Conservation (phyloP, 495 filamentous ascomycete genomes). For the Schizothecium vesticola region DNA sequence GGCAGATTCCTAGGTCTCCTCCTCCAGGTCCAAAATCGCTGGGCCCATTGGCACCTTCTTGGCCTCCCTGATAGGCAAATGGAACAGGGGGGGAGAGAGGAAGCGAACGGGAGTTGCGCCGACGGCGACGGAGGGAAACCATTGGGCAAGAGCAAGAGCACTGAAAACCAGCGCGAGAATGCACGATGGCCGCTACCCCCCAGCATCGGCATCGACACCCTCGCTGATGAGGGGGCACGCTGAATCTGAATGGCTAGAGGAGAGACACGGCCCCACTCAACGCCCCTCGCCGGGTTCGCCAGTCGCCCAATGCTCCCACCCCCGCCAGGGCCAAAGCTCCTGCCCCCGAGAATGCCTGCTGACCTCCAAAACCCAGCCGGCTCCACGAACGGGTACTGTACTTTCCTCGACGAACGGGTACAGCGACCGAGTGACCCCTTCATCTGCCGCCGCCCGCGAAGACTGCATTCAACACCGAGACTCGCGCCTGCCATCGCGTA, state of each 20-base stretch:
- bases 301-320: neutral
- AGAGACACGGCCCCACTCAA: neutral
- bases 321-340: neutral
- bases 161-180: too few species aligned
- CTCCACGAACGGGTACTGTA: slow-evolving; percentile 23
- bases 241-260: too few species aligned
- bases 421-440: slow-evolving; percentile 24
- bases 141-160: neutral
- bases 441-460: slow-evolving; percentile 15
- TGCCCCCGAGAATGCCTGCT: neutral
- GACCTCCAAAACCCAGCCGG: slow-evolving; percentile 6
- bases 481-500: neutral
- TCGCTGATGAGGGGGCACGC: neutral
- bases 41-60: too few species aligned
- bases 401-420: slow-evolving; percentile 23
- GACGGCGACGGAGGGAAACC: neutral
- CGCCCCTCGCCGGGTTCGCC: neutral
- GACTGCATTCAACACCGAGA: neutral
- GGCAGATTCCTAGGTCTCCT: neutral
- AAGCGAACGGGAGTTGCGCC: neutral
- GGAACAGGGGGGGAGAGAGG: neutral
- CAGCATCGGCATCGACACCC: neutral
- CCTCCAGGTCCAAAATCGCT: neutral
- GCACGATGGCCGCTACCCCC: neutral
- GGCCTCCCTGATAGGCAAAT: neutral